Evolutionary conservation across 108 stramenopile species (phyloP), one percentile per base, ranked within the genome.

Genomic region (Fragilariopsis cylindrus): DNA sequence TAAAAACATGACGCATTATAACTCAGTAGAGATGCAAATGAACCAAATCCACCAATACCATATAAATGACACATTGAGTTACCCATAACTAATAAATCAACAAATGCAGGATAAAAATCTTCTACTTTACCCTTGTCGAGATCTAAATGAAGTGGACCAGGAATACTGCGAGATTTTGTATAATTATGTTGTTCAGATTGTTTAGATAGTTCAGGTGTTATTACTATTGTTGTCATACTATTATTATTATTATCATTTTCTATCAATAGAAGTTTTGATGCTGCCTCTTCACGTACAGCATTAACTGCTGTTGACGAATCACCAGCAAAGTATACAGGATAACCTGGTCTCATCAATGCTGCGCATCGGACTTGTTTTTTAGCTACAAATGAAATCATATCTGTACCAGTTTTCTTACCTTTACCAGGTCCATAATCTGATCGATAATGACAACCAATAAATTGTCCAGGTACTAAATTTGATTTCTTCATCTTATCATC

Each of bases 381-480:
- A 69, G 16, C 42, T 16, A 60, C 15, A 42, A 76, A 42, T 57
- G 44, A 19, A 58, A 39, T 69, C 11, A 64, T 15, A 65, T 42
- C 70, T 48, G 6, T 77, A 72, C 49, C 76, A 77, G n/a, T 77
- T 43, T n/a, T 76, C 60, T 11, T 43, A 39, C 18, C 81, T 82
- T 54, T 41, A 8, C 52, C 30, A 18, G 65, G 19, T 48, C 42
- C 75, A 57, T 84, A 87, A 63, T 73, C 53, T 3, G 82, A 78
- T 42, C 87, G 82, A 57, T 83, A 44, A 58, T 88, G 87, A 11
- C 76, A 79, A 8, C 72, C 69, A 11, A 57, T 48, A 62, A 84
- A 88, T 39, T 85, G 55, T 18, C 79, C 76, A 13, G 82, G 79
- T 7, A 60, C 58, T 9, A 88, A 48, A 5, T 79, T 74, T 11